A percentile compares a stretch with the other conserved stretches of the same genome.
These are phyloP conservation scores for Chrysophaeum taylorii DNA, from an alignment of 352 stramenopile species.

Conservation along the genomic window DNA sequence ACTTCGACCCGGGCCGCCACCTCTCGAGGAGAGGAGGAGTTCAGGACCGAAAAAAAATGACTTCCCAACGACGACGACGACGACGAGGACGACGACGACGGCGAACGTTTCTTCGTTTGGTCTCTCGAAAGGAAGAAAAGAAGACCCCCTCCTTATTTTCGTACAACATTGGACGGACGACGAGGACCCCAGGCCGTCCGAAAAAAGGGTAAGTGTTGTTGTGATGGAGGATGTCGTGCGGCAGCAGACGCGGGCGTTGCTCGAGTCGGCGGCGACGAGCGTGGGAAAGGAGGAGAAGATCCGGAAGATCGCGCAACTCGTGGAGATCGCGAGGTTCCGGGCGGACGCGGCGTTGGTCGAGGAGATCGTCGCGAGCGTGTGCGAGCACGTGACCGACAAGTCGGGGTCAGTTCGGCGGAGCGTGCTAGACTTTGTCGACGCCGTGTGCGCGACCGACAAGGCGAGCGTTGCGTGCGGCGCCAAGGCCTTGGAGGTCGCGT, in stretches of 20 bases:
- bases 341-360: neutral
- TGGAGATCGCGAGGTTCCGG: neutral
- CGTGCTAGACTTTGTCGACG: constrained; percentile 2
- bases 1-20: too few species aligned
- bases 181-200: too few species aligned
- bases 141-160: too few species aligned
- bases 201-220: too few species aligned
- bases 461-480: neutral
- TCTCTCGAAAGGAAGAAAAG: too few species aligned
- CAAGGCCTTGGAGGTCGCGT: neutral
- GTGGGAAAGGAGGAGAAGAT: constrained; percentile 5
- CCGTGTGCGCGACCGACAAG: neutral
- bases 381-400: neutral
- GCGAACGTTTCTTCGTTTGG: too few species aligned
- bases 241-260: neutral
- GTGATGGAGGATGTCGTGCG: neutral
- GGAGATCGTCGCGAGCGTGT: neutral
- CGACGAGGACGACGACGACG: too few species aligned
- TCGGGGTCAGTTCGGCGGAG: neutral
- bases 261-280: neutral
- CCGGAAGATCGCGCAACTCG: neutral
- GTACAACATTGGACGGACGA: too few species aligned
- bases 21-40: too few species aligned
- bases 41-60: too few species aligned
- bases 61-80: too few species aligned